These are phyloP conservation scores for Deinandra increscens DNA, from an alignment of 129 eudicot genomes.

Conservation along the genomic window DNA sequence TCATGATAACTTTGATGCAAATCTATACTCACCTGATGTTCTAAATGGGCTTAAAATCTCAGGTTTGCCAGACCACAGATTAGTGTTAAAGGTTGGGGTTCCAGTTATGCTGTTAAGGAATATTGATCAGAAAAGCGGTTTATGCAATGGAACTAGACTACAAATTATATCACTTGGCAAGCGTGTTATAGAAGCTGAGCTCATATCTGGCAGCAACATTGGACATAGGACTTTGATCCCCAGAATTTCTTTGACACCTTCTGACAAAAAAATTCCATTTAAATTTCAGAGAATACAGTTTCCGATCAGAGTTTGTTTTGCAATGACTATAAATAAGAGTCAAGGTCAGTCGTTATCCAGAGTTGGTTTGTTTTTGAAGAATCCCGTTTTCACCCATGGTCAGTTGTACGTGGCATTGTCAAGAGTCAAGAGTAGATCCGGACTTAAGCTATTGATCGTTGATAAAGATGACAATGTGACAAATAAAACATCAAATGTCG, in stretches of 20 bases:
- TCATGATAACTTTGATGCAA: background rate
- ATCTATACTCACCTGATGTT: background rate
- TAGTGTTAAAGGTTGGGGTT: background rate
- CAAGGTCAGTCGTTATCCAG: background rate
- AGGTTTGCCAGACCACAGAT: background rate
- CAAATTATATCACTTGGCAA: background rate
- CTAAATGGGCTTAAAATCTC: background rate
- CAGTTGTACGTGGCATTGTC: background rate
- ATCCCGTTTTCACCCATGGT: background rate
- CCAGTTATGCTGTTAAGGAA: background rate
- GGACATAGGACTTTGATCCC: background rate
- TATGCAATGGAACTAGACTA: background rate
- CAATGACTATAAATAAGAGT: background rate
- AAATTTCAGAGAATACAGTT: background rate
- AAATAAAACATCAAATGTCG: too few species aligned
- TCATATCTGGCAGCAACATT: background rate
- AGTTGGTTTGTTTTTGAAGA: background rate
- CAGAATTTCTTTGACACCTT: too few species aligned
- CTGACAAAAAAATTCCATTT: background rate
- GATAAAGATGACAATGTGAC: too few species aligned
- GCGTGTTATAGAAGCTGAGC: background rate
- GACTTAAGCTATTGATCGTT: too few species aligned
- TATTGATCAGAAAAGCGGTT: too few species aligned
- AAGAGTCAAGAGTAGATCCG: too few species aligned
- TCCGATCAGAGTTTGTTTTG: background rate